Base-by-base conservation (phyloP, 345 rosid species). In the Eucalyptus brandiana region DNA sequence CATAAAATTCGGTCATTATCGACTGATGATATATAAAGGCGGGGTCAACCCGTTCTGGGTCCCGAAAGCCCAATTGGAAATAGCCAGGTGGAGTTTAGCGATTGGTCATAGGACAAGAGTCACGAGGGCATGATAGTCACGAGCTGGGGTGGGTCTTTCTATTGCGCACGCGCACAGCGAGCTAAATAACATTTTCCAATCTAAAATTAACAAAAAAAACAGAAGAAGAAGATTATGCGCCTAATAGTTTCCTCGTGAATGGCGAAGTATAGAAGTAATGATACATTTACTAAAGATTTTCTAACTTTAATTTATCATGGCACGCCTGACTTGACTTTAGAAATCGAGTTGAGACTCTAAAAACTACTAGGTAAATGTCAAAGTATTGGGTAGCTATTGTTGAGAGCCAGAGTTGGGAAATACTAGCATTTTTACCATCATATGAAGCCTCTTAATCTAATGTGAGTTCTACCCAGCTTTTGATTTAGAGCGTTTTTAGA, bases 321-420 rank as follows among this genome's bases (percentile, higher is more conserved):
- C 18, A 3, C 14, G 1, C 9, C 12, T 69, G 14, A 1, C 2
- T 69, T 37, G 26, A 1, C 2, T 62, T 62, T 62, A 9, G 1
- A 14, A 62, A 62, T 62, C 5, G 3, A 62, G 4, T 30, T 62
- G 9, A 30, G 72, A 12, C 19, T 34, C 13, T 69, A 69, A 34
- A 69, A 23, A 34, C 24, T 12, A 5, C 2, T 18, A 10, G 4
- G 7, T 40, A 32, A 69, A 34, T 34, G 7, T 21, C 0, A 5
- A 18, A 72, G 6, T 19, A 6, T 18, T 34, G 5, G 12, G 5
- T 37, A 9, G 44, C 81, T 18, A 34, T 9, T 18, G 11, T 18
- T 9, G 44, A 5, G 26, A 72, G 14, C 26, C 4, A 6, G 12
- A 6, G 3, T 1, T 3, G 23, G 2, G 23, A 34, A 32, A 18